Percentiles rank a stretch among this genome's conserved stretches.
Evolutionary conservation across 192 early-diverging fungal species (phyloP).

Genomic region (Podila verticillata): DNA sequence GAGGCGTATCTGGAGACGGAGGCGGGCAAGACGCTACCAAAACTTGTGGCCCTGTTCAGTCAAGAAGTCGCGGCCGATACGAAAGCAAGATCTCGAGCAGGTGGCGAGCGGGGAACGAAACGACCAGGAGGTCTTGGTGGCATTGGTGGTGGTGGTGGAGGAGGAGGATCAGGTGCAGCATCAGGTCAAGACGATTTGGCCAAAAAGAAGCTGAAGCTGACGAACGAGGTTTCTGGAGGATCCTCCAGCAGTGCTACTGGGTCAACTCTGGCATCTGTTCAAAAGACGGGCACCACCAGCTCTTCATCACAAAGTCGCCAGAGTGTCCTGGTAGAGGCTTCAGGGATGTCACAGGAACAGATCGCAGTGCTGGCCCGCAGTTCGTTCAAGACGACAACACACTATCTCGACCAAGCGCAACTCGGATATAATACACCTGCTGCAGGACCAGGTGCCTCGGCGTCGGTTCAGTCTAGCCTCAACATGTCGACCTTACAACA

Average conservation of each 20-base stretch:
- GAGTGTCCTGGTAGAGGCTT: not conserved
- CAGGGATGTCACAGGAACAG: not conserved
- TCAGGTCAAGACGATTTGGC: not conserved
- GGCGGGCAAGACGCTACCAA: slow-evolving; percentile 17
- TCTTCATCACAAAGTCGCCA: not conserved
- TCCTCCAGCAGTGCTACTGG: no score
- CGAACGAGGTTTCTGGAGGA: no score
- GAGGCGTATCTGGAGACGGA: slow-evolving; percentile 30
- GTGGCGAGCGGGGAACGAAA: slow-evolving; percentile 25
- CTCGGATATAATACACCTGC: slow-evolving; percentile 2
- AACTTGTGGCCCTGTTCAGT: slow-evolving; percentile 1
- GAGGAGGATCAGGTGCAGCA: not conserved
- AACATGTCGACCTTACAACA: not conserved
- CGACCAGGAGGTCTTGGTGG: not conserved
- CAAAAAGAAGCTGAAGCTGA: no score
- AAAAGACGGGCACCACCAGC: not conserved
- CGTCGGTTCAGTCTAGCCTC: not conserved
- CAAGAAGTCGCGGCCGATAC: slow-evolving; percentile 33
- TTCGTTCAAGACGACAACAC: slow-evolving; percentile 6
- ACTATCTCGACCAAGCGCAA: slow-evolving; percentile 22
- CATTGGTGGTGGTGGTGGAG: not conserved
- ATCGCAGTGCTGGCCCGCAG: not conserved
- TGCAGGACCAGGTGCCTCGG: not conserved
- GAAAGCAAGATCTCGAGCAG: slow-evolving; percentile 14
- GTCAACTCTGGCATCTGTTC: no score